These are phyloP conservation scores for Colletotrichum paranaense DNA, from an alignment of 2,329 filamentous ascomycete genomes.

Conservation along the genomic window DNA sequence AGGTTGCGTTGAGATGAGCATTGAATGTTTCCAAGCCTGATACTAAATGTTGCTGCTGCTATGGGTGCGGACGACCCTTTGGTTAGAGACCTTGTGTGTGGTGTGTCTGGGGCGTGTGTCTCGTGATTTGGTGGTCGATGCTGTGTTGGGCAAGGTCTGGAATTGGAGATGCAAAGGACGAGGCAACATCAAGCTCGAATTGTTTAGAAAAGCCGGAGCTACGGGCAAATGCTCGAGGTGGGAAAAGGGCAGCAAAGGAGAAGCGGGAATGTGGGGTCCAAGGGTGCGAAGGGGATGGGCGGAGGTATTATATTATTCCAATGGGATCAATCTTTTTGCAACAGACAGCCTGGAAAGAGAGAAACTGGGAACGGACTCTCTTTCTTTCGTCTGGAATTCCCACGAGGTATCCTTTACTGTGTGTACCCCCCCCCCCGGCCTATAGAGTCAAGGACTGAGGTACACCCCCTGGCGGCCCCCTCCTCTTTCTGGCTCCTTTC, in stretches of 20 bases:
- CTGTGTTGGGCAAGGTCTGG: conserved; percentile 2
- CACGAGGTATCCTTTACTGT: conserved; percentile 8
- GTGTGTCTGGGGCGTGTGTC: conserved; percentile 13
- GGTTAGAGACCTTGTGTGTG: neutral
- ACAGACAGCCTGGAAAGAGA: neutral
- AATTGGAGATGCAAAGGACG: neutral
- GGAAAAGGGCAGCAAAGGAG: conserved; percentile 16
- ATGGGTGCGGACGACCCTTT: conserved; percentile 15
- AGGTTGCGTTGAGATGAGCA: conserved; percentile 35
- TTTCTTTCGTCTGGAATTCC: conserved; percentile 34
- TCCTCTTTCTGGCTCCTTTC: neutral
- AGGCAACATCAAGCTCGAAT: conserved; percentile 27
- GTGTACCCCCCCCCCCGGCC: neutral
- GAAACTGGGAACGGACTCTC: conserved; percentile 32
- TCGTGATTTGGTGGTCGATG: conserved; percentile 19
- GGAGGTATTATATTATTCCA: conserved; percentile 32
- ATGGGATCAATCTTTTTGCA: conserved; percentile 31
- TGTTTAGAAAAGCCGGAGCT: conserved; percentile 31
- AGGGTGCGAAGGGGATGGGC: conserved; percentile 12
- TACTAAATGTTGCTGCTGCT: neutral
- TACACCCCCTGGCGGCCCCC: neutral
- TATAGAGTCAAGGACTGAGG: too few species aligned
- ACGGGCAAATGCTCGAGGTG: conserved; percentile 15
- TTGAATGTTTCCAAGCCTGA: conserved; percentile 33
- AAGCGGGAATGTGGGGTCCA: conserved; percentile 21